Base-by-base conservation (phyloP, 148 eudicot genomes). In the Chenopodium album region DNA sequence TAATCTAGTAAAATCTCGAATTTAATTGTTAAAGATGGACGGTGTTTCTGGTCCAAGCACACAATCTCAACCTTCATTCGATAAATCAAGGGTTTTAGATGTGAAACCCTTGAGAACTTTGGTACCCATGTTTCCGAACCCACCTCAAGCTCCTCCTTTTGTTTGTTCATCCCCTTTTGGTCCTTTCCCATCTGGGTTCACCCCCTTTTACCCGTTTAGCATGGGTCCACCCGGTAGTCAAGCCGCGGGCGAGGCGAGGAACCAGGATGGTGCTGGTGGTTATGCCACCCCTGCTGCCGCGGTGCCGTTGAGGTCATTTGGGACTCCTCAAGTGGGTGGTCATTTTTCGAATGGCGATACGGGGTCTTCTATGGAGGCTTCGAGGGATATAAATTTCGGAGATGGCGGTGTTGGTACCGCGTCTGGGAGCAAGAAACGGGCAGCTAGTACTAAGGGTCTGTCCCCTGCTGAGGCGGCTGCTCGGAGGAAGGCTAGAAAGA, bases 291-390 rank as follows among this genome's bases (percentile, higher is more conserved):
- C 90, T 78, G 90, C 88, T 44, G 76, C 88, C 9, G 88, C 98
- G 4, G 92, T 89, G 22, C 98, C 99, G 10, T 46, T 94, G 78
- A 90, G 92, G 71, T 91, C 99, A 0, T 94, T 84, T 80, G 92
- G 93, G 80, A 89, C 97, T 9, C 97, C 94, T 10, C 88, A 81
- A 47, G 72, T 88, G 86, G 85, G 81, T 56, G 67, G 47, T 1
- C 90, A 84, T 79, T 77, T 81, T 66, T 81, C 92, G 3, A 89
- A 92, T 79, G 97, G 94, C 60, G 87, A 81, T 70, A 81, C 85
- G 1, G 88, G 84, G 66, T 76, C 88, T 0, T 84, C 92, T 0
- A 86, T 88, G 89, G 92, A 78, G 56, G 77, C 77, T 65, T 37
- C 84, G 76, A 74, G 78, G 37, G 87, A 70, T 48, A 52, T 80